A percentile compares a stretch with the other conserved stretches of the same genome.
Conservation (phyloP, 164 flowering plant species). For the Vitis vinifera region DNA sequence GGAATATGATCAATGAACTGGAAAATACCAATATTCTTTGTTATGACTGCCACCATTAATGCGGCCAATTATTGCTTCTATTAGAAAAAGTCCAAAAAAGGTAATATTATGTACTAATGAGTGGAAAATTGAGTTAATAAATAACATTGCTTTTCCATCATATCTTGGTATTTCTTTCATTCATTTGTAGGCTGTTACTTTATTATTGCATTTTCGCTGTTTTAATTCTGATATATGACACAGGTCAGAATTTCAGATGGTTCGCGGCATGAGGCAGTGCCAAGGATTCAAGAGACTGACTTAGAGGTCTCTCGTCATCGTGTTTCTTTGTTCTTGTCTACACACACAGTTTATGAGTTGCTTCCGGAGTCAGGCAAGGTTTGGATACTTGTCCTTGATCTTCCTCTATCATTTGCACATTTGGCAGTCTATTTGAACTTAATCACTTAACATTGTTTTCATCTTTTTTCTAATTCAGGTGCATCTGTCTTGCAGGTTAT, state of each 20-base stretch:
- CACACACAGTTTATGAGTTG: conserved; percentile 80
- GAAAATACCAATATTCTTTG: too few species aligned
- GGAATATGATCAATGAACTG: too few species aligned
- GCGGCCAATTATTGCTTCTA: too few species aligned
- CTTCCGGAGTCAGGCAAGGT: conserved; percentile 99
- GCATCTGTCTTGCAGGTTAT: conserved; percentile 51
- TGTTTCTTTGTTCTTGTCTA: conserved; percentile 63
- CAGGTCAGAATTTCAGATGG: conserved; percentile 55
- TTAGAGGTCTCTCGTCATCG: conserved; percentile 71
- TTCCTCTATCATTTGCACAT: neutral
- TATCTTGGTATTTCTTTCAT: too few species aligned
- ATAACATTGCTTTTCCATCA: too few species aligned
- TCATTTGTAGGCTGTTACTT: too few species aligned
- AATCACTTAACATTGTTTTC: neutral
- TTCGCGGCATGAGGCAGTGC: conserved; percentile 41
- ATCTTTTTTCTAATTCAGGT: conserved; percentile 3
- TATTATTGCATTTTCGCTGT: neutral
- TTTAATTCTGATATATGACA: conserved; percentile 5
- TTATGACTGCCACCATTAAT: too few species aligned
- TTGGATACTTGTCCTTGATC: conserved; percentile 36
- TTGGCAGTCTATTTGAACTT: conserved; percentile 8
- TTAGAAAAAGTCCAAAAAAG: too few species aligned
- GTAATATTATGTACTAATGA: too few species aligned
- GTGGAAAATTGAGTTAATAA: too few species aligned
- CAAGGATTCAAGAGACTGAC: conserved; percentile 65